A percentile compares a stretch with the other conserved stretches of the same genome.
Evolutionary conservation across 2,329 filamentous ascomycete species (phyloP).

Genomic region (Paraconiothyrium sp.): DNA sequence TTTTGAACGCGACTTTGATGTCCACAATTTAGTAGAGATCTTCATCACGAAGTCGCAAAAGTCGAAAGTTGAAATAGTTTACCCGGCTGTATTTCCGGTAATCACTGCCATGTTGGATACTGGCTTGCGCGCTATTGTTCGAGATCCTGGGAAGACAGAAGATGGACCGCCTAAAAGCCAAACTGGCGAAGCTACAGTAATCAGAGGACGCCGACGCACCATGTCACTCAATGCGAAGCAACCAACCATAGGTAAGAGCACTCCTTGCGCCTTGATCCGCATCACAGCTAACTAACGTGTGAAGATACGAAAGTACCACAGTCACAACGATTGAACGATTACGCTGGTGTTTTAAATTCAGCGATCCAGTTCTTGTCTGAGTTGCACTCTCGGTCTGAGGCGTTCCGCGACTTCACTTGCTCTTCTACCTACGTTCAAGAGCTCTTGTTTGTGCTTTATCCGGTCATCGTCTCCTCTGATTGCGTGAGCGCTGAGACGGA

Average conservation of each 20-base stretch:
- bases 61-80: conserved; percentile 69
- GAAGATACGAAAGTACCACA: conserved; percentile 44
- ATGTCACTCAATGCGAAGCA: conserved; percentile 73
- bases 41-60: conserved; percentile 63
- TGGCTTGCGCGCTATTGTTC: conserved; percentile 69
- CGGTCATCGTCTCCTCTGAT: conserved; percentile 87
- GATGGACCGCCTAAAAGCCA: conserved; percentile 28
- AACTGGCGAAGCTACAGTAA: conserved; percentile 30
- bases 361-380: conserved; percentile 82
- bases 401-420: conserved; percentile 84
- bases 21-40: conserved; percentile 75
- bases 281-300: conserved; percentile 23
- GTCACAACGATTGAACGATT: conserved; percentile 58
- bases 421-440: conserved; percentile 83
- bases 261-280: not conserved
- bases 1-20: conserved; percentile 76
- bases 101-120: conserved; percentile 88
- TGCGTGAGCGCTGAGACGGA: conserved; percentile 84
- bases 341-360: conserved; percentile 75
- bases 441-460: conserved; percentile 82
- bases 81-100: conserved; percentile 80
- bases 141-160: conserved; percentile 34
- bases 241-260: conserved; percentile 41
- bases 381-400: conserved; percentile 76
- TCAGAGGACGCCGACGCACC: conserved; percentile 64